These are phyloP conservation scores for Cinnamomum micranthum DNA, from an alignment of 164 flowering plant genomes.

Conservation along the genomic window DNA sequence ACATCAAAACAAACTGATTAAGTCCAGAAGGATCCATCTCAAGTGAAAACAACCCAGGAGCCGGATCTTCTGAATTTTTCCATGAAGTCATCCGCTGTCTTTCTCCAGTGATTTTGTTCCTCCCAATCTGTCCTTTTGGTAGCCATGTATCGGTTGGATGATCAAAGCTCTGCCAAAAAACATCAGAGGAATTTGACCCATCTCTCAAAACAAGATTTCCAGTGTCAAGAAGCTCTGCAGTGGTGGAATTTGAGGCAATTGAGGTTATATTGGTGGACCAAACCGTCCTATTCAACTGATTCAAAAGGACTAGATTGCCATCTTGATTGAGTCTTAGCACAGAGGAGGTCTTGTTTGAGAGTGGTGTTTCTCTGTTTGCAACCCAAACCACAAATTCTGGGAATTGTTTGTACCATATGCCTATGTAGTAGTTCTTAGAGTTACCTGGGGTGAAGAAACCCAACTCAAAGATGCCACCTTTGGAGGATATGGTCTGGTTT, in stretches of 20 bases:
- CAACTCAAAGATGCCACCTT: conserved; percentile 21
- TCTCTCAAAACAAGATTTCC: conserved; percentile 27
- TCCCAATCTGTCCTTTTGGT: conserved; percentile 4
- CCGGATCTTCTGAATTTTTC: conserved; percentile 15
- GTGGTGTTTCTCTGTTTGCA: conserved; percentile 16
- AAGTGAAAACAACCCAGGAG: conserved; percentile 9
- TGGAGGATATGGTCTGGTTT: conserved; percentile 17
- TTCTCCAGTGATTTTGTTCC: conserved; percentile 3
- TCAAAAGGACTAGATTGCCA: conserved; percentile 19
- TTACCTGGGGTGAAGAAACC: conserved; percentile 30
- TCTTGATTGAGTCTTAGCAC: conserved; percentile 14
- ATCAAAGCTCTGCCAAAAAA: conserved; percentile 13
- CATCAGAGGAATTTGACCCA: not conserved
- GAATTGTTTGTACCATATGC: conserved; percentile 25
- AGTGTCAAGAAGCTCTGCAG: conserved; percentile 22
- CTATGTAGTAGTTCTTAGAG: conserved; percentile 19
- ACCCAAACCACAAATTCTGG: conserved; percentile 22
- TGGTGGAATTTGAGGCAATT: conserved; percentile 1
- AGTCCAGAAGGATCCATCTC: conserved; percentile 2
- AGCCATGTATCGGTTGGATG: conserved; percentile 6
- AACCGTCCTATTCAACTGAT: conserved; percentile 6
- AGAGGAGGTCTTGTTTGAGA: conserved; percentile 5
- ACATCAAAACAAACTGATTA: not conserved
- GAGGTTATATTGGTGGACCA: conserved; percentile 29
- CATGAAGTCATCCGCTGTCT: conserved; percentile 8